Base-by-base conservation (phyloP, 2,329 filamentous ascomycete genomes). In the Juglanconis juglandina region DNA sequence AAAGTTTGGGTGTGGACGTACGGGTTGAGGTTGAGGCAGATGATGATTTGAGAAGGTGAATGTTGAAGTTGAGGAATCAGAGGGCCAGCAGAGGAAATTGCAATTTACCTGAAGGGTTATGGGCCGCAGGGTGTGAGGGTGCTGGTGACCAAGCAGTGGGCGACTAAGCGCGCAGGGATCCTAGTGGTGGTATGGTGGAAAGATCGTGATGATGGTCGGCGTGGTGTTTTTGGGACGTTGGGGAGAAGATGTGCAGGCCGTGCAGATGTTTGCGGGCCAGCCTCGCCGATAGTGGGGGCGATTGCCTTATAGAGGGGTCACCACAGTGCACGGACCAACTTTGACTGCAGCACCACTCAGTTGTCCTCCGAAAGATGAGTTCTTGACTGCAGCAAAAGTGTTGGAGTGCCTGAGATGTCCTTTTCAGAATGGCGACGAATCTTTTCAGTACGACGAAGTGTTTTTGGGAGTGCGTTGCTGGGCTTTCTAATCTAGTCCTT, bases 211-310 rank as follows among this genome's bases (percentile, higher is more conserved):
- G 35, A n/a, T 30, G 33, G 49, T 30, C 5, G 9, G 24, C 34
- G 39, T 63, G 60, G 49, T 59, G 57, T 56, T 53, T 39, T 53
- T 54, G 17, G 60, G 42, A 8, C 42, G 53, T 39, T 33, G 2
- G 39, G 51, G 37, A 57, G 41, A 35, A 37, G 37, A 35, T 8
- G 24, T 17, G 48, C 24, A 33, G 37, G 56, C 52, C 51, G 51
- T 42, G 58, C 52, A 56, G 51, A 58, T 50, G 53, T 48, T 54
- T 44, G 44, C 56, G 39, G 37, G 46, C 37, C 52, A 42, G 61
- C 60, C 52, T 46, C 50, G 42, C 14, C 60, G 37, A 44, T 54
- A 50, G 53, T 63, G 58, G 65, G 64, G 64, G 59, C 35, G 56
- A 56, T 58, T 50, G 37, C 41, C 59, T 59, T 59, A 48, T 56